Conservation (phyloP, 306 rosid species). For the Casuarina cunninghamiana region DNA sequence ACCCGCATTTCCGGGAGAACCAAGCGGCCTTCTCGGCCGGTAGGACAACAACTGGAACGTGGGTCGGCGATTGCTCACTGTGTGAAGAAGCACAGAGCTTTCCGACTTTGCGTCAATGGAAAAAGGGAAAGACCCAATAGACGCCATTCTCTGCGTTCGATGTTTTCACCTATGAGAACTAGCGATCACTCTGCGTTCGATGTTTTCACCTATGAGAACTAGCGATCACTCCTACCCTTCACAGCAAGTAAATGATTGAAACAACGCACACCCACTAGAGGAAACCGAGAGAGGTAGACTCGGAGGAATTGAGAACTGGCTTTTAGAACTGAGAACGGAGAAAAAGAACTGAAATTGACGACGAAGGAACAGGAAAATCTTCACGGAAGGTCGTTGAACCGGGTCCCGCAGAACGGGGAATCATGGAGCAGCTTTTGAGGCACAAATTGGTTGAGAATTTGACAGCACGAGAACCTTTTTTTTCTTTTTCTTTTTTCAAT, state of each 20-base stretch:
- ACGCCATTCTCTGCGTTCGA: constrained; percentile 43
- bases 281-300: constrained; percentile 27
- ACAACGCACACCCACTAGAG: constrained; percentile 29
- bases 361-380: not conserved
- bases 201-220: constrained; percentile 5
- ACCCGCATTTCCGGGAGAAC: constrained; percentile 16
- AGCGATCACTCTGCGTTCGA: constrained; percentile 8
- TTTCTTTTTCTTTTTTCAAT: too few species aligned
- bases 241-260: constrained; percentile 10
- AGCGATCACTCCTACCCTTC: not conserved
- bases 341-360: not conserved
- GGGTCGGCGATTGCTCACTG: constrained; percentile 22
- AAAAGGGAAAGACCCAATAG: constrained; percentile 51
- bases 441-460: constrained; percentile 2
- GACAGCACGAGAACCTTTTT: not conserved
- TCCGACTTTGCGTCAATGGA: constrained; percentile 47
- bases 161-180: constrained; percentile 5
- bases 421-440: constrained; percentile 10
- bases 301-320: not conserved
- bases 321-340: not conserved
- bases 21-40: constrained; percentile 27
- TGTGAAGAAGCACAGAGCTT: constrained; percentile 35
- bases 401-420: constrained; percentile 19
- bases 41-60: constrained; percentile 26
- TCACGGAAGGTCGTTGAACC: not conserved